Conservation (phyloP, 176 grass and related monocot species). For the Cocos nucifera region DNA sequence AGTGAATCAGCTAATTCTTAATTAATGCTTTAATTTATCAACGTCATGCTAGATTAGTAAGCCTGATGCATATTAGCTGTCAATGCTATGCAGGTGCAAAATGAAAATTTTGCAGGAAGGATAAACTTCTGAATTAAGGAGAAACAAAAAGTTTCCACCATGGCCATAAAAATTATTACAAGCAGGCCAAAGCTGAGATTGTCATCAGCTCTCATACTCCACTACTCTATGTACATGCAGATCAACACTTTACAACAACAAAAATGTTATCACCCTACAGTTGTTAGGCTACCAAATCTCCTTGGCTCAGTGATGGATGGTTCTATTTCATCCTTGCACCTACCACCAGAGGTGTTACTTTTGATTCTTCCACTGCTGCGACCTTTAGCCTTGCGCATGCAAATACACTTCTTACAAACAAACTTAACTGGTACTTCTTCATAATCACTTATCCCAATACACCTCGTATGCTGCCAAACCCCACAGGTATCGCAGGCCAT, state of each 20-base stretch:
- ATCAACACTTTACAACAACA: neutral
- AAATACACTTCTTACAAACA: constrained; percentile 57
- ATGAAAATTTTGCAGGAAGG: too few species aligned
- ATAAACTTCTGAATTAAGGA: too few species aligned
- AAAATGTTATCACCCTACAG: constrained; percentile 37
- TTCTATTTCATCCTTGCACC: constrained; percentile 69
- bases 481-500: constrained; percentile 84
- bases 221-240: constrained; percentile 53
- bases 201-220: too few species aligned
- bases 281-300: constrained; percentile 48
- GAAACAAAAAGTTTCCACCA: too few species aligned
- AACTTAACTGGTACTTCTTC: constrained; percentile 79
- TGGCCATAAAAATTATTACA: too few species aligned
- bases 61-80: too few species aligned
- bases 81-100: too few species aligned
- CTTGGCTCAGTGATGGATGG: constrained; percentile 31
- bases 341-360: constrained; percentile 21
- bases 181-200: too few species aligned
- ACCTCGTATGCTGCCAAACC: constrained; percentile 97
- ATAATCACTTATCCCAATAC: constrained; percentile 66
- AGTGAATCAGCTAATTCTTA: too few species aligned
- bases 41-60: too few species aligned
- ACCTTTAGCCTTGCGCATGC: constrained; percentile 29
- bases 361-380: constrained; percentile 14
- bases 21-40: too few species aligned